A percentile compares a stretch with the other conserved stretches of the same genome.
Conservation (phyloP, 345 rosid genomes). For the Clausena lansium region DNA sequence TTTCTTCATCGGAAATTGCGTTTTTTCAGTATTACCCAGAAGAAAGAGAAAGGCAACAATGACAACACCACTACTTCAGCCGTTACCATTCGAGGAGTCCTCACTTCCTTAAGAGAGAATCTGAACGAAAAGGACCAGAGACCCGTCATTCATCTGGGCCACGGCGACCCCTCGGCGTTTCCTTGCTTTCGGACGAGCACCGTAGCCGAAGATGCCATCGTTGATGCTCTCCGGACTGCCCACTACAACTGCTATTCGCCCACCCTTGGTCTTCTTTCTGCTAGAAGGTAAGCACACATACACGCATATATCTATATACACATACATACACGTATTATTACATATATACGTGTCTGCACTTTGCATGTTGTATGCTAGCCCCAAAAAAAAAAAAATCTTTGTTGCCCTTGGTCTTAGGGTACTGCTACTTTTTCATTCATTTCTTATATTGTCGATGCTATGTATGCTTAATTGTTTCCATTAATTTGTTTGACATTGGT, state of each 20-base stretch:
- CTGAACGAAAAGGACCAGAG: slow-evolving; percentile 38
- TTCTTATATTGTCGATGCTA: no score
- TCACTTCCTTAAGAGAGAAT: slow-evolving; percentile 34
- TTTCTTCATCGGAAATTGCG: no score
- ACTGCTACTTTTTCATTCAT: no score
- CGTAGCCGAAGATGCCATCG: slow-evolving; percentile 58
- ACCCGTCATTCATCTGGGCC: slow-evolving; percentile 50
- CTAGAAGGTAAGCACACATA: slow-evolving; percentile 40
- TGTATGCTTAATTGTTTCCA: no score
- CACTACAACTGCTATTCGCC: slow-evolving; percentile 52
- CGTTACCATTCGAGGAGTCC: slow-evolving; percentile 41
- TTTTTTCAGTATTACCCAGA: no score
- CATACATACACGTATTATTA: neutral
- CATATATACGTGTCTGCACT: no score
- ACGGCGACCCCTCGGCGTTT: slow-evolving; percentile 76
- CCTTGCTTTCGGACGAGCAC: slow-evolving; percentile 53
- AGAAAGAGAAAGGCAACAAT: no score
- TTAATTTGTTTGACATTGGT: no score
- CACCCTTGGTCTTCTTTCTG: slow-evolving; percentile 49
- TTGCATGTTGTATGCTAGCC: no score
- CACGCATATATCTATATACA: neutral
- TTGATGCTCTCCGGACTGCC: slow-evolving; percentile 50
- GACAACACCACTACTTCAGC: slow-evolving; percentile 13
- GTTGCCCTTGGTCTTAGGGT: no score
- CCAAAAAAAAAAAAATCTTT: no score